Percentiles rank a stretch among this genome's conserved stretches.
phyloP scores from a whole-genome alignment of 148 eudicot genomes.

The Bassia scoparia region DNA sequence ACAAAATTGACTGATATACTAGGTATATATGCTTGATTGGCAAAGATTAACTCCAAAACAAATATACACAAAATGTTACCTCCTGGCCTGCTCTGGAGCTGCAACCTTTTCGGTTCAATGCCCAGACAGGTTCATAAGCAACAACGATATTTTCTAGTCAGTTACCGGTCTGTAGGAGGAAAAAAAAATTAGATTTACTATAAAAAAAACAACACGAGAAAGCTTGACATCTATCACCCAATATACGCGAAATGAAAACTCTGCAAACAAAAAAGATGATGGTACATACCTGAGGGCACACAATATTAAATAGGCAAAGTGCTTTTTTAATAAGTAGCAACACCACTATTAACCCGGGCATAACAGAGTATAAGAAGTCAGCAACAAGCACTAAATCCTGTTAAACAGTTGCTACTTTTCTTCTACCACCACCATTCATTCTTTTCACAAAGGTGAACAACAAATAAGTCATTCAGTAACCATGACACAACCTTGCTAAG shows the following conservation, averaged over 20 bases:
- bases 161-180: slow-evolving; percentile 59
- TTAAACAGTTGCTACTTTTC: not conserved
- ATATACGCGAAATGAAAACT: too few species aligned
- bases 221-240: too few species aligned
- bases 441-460: slow-evolving; percentile 4
- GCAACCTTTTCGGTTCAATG: slow-evolving; percentile 99
- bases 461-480: not conserved
- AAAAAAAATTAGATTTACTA: not conserved
- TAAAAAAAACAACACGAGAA: not conserved
- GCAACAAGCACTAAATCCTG: slow-evolving; percentile 1
- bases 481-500: not conserved
- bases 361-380: not conserved
- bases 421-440: slow-evolving; percentile 6
- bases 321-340: not conserved
- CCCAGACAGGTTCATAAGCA: slow-evolving; percentile 98
- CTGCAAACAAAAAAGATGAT: not conserved
- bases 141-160: slow-evolving; percentile 75
- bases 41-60: not conserved
- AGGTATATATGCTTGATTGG: not conserved
- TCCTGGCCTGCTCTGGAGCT: slow-evolving; percentile 95
- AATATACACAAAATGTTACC: slow-evolving; percentile 36
- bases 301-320: not conserved
- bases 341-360: not conserved
- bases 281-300: not conserved
- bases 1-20: not conserved